phyloP scores from a whole-genome alignment of 495 filamentous ascomycete species.

The Penicillium salamii region DNA sequence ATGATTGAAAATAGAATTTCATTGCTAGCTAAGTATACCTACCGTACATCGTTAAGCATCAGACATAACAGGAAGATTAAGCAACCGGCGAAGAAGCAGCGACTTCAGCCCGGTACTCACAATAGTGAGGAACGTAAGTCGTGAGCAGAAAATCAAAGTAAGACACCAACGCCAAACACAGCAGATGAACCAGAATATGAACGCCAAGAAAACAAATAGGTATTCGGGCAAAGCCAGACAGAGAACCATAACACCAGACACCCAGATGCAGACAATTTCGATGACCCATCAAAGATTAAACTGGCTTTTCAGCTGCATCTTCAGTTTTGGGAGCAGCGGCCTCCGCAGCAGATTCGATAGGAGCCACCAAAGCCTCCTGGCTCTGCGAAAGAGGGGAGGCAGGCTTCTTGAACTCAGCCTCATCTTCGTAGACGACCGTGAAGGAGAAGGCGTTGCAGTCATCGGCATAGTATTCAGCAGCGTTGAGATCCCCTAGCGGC shows the following conservation, averaged over 20 bases:
- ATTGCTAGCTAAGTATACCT: constrained; percentile 3
- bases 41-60: constrained; percentile 17
- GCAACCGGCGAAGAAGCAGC: constrained; percentile 3
- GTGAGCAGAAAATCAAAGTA: constrained; percentile 5
- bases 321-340: constrained; percentile 40
- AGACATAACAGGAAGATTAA: constrained; percentile 16
- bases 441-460: constrained; percentile 62
- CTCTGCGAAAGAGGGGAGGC: constrained; percentile 7
- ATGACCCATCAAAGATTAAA: constrained; percentile 1
- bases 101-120: background rate
- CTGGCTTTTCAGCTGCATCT: constrained; percentile 20
- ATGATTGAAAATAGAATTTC: constrained; percentile 7
- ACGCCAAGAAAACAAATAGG: constrained; percentile 7
- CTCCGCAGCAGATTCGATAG: constrained; percentile 34
- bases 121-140: constrained; percentile 11
- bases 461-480: constrained; percentile 68
- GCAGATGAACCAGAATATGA: background rate
- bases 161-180: constrained; percentile 2
- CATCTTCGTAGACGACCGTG: constrained; percentile 57
- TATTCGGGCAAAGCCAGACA: constrained; percentile 4
- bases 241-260: constrained; percentile 14
- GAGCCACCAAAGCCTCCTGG: constrained; percentile 11
- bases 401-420: constrained; percentile 29
- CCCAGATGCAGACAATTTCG: constrained; percentile 18
- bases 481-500: constrained; percentile 68